phyloP scores from a whole-genome alignment of 208 protist genomes.

The Leishmania arabica region DNA sequence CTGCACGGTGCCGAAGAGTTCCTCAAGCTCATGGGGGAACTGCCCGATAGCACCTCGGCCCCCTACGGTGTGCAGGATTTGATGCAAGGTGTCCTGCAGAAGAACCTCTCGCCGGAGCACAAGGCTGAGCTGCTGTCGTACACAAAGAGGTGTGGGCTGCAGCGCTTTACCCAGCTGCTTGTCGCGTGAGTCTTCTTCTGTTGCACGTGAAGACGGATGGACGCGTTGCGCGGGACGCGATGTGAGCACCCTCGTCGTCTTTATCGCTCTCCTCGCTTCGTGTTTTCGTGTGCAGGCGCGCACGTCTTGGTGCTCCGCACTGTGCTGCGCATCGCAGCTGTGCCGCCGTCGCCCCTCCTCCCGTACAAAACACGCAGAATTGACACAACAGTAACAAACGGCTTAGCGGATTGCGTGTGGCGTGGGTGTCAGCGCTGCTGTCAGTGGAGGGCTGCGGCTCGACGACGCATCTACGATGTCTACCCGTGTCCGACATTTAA shows the following conservation, averaged over 20 bases:
- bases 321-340: not conserved
- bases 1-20: constrained; percentile 16
- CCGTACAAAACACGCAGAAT: not conserved
- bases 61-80: constrained; percentile 19
- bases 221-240: not conserved
- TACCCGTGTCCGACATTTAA: not conserved
- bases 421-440: not conserved
- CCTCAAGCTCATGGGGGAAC: constrained; percentile 7
- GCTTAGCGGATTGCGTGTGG: not conserved
- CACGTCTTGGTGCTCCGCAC: not conserved
- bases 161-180: constrained; percentile 12
- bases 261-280: not conserved
- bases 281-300: not conserved
- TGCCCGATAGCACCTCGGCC: constrained; percentile 22
- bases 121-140: constrained; percentile 18
- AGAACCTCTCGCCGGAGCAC: constrained; percentile 18
- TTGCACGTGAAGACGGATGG: not conserved
- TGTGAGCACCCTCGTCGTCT: not conserved
- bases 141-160: constrained; percentile 10
- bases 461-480: not conserved
- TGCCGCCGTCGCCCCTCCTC: not conserved
- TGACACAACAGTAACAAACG: not conserved
- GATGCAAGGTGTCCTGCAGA: constrained; percentile 7
- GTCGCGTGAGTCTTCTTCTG: not conserved
- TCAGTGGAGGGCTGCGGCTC: not conserved